phyloP scores from a whole-genome alignment of 805 yeast genomes.

The Metschnikowia cubensis region DNA sequence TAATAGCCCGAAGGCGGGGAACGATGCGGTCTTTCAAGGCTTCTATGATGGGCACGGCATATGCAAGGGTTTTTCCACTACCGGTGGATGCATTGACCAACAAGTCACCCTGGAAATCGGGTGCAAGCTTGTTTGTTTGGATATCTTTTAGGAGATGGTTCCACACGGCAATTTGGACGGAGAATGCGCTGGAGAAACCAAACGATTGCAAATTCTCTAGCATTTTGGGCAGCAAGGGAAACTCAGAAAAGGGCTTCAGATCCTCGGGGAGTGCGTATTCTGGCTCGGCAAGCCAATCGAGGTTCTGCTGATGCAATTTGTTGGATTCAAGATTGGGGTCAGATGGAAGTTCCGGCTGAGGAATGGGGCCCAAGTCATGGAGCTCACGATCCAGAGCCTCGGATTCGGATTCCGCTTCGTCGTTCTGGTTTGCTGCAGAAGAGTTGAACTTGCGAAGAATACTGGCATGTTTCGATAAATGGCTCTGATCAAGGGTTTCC shows the following conservation, averaged over 20 bases:
- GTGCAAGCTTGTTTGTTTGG: slow-evolving; percentile 35
- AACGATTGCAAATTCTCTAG: slow-evolving; percentile 43
- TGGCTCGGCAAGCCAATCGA: slow-evolving; percentile 70
- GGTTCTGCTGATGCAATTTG: slow-evolving; percentile 27
- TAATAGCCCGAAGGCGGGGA: slow-evolving; percentile 68
- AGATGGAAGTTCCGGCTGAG: slow-evolving; percentile 72
- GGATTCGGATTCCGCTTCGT: slow-evolving; percentile 24
- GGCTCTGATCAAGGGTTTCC: not conserved
- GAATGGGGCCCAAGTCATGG: slow-evolving; percentile 62
- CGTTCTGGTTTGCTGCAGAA: slow-evolving; percentile 14
- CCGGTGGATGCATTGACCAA: slow-evolving; percentile 94
- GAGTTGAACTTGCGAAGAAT: slow-evolving; percentile 50
- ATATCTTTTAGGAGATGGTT: slow-evolving; percentile 47
- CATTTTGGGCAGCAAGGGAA: slow-evolving; percentile 43
- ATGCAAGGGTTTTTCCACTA: slow-evolving; percentile 91
- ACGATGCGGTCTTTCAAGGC: slow-evolving; percentile 58
- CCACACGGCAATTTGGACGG: slow-evolving; percentile 70
- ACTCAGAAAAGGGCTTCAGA: slow-evolving; percentile 45
- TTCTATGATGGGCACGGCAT: slow-evolving; percentile 78
- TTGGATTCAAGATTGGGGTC: slow-evolving; percentile 39
- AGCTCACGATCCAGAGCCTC: slow-evolving; percentile 15
- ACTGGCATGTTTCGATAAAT: slow-evolving; percentile 42
- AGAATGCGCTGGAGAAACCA: slow-evolving; percentile 58
- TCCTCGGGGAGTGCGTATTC: slow-evolving; percentile 47
- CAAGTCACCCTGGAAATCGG: slow-evolving; percentile 66